Percentiles rank a stretch among this genome's conserved stretches.
phyloP scores from a whole-genome alignment of 306 rosid species.

The Dryas octopetala region DNA sequence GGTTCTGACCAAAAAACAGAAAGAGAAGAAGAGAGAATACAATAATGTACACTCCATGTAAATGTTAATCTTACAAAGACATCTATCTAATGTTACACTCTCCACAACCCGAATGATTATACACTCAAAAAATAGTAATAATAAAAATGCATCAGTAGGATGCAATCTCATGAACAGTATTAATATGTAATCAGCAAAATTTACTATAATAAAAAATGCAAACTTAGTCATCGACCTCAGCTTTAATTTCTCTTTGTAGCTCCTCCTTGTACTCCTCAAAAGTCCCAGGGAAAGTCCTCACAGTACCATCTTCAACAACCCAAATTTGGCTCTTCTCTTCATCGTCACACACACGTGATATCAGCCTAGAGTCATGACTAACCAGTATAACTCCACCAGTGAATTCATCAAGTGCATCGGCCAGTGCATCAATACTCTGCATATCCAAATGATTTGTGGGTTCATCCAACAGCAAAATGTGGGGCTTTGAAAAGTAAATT shows the following conservation, averaged over 20 bases:
- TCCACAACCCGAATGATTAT: too few species aligned
- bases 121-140: too few species aligned
- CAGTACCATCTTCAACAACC: slow-evolving; percentile 76
- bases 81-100: too few species aligned
- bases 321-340: slow-evolving; percentile 75
- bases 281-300: slow-evolving; percentile 37
- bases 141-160: too few species aligned
- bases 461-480: slow-evolving; percentile 71
- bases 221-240: slow-evolving; percentile 58
- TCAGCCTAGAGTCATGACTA: slow-evolving; percentile 74
- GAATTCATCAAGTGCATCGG: slow-evolving; percentile 64
- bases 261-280: slow-evolving; percentile 64
- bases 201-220: background rate
- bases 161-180: too few species aligned
- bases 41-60: too few species aligned
- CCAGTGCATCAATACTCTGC: slow-evolving; percentile 80
- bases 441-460: slow-evolving; percentile 76
- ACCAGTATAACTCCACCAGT: slow-evolving; percentile 73
- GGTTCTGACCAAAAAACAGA: too few species aligned
- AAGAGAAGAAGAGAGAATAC: too few species aligned
- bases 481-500: slow-evolving; percentile 74
- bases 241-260: slow-evolving; percentile 51
- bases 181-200: too few species aligned
- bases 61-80: too few species aligned
- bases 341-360: slow-evolving; percentile 68